Conservation (phyloP, 495 filamentous ascomycete species). For the Penicillium fimorum region DNA sequence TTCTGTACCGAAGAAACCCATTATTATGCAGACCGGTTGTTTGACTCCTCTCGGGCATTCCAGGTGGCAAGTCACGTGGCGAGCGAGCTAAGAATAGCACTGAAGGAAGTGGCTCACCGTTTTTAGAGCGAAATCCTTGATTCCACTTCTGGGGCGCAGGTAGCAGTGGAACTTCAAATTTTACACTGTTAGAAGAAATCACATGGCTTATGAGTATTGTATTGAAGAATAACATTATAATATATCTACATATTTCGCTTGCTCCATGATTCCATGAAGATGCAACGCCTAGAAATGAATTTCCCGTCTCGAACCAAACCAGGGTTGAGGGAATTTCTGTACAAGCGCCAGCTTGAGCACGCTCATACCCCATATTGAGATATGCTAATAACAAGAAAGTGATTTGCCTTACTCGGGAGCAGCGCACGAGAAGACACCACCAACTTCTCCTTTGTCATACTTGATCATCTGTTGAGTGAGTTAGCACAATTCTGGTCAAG, state of each 20-base stretch:
- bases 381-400: not conserved
- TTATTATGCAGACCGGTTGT: not conserved
- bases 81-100: not conserved
- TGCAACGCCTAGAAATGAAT: conserved; percentile 8
- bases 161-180: not conserved
- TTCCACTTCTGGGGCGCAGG: not conserved
- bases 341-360: conserved; percentile 12
- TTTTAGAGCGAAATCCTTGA: not conserved
- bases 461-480: conserved; percentile 36
- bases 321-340: not conserved
- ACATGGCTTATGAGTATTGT: not conserved
- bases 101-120: not conserved
- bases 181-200: not conserved
- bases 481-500: conserved; percentile 4
- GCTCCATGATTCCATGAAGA: conserved; percentile 7
- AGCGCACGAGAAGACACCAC: conserved; percentile 49
- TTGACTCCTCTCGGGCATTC: not conserved
- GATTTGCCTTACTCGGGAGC: conserved; percentile 17
- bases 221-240: not conserved
- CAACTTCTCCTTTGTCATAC: conserved; percentile 42
- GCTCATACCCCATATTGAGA: not conserved
- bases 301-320: conserved; percentile 6
- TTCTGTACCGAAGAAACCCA: not conserved
- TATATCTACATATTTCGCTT: conserved; percentile 10
- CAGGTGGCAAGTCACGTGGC: not conserved